Base-by-base conservation (phyloP, 306 rosid genomes). In the Luffa aegyptiaca region DNA sequence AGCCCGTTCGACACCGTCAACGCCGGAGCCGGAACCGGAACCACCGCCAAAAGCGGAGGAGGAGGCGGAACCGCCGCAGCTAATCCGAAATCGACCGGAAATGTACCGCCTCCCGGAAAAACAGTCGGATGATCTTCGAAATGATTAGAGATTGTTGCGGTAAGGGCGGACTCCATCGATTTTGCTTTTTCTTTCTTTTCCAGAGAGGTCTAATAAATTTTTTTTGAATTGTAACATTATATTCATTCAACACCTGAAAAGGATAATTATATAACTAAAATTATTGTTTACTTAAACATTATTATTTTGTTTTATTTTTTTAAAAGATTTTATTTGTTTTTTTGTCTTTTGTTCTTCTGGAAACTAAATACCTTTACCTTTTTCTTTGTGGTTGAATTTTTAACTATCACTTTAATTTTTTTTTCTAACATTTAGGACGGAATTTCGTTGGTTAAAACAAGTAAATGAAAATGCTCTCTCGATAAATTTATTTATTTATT, bases 1-100 rank as follows among this genome's bases (percentile, higher is more conserved):
- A 79, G 83, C 56, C 97, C 96, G 10, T 84, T 87, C n/a, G 83
- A 4, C 26, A 35, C 14, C 5, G 4, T 2, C 36, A 14, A 1
- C 2, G 36, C 3, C 35, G 33, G 12, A 21, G 33, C 36, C 65
- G 36, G 31, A 26, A 26, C 0, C 31, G 31, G 31, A 26, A 26
- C 31, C 31, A 26, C 31, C 31, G 31, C 31, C 31, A 26, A 26
- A 1, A 26, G 0, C 31, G 31, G 31, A 26, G 31, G 31, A 0
- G 31, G 31, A 26, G 31, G 31, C 31, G 31, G 31, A 26, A 3
- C 52, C 11, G 7, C 31, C 62, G 3, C 62, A 0, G 33, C 1
- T 56, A 3, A 9, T 14, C 0, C 10, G 0, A 26, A 26, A 26
- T 26, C 31, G 31, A 26, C 31, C 31, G 31, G 31, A 26, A 26